Conservation (phyloP, 139 green algal genomes). For the Mesostigma viride region DNA sequence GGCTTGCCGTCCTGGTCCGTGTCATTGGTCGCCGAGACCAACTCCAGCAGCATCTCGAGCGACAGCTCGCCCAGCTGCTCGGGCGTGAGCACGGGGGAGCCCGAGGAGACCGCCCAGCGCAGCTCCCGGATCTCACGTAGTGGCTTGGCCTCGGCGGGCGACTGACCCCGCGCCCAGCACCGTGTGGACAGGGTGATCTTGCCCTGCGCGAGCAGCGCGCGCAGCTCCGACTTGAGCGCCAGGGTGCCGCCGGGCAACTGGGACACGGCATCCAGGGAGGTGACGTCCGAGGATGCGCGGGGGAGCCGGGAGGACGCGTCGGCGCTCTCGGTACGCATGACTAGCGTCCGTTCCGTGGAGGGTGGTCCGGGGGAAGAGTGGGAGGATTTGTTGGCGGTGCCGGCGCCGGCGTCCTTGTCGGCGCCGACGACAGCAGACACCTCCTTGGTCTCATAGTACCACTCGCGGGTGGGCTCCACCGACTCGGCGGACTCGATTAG, state of each 20-base stretch:
- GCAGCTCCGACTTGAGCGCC: too few species aligned
- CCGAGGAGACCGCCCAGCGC: slow-evolving; percentile 48
- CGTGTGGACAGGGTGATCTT: slow-evolving; percentile 35
- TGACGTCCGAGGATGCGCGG: too few species aligned
- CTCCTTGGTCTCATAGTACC: too few species aligned
- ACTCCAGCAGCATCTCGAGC: background rate
- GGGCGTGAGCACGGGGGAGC: slow-evolving; percentile 18
- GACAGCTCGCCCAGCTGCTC: slow-evolving; percentile 15
- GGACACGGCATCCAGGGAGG: too few species aligned
- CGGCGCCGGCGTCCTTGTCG: too few species aligned
- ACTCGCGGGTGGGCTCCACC: slow-evolving; percentile 51
- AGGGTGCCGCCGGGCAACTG: too few species aligned
- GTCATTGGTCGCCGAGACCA: slow-evolving; percentile 51
- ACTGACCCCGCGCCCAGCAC: slow-evolving; percentile 55
- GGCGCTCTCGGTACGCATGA: too few species aligned
- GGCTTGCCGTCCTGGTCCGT: slow-evolving; percentile 36
- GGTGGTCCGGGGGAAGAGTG: too few species aligned
- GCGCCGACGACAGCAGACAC: too few species aligned
- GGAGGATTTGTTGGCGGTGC: too few species aligned
- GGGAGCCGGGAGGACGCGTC: too few species aligned
- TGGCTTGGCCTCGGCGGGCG: slow-evolving; percentile 28
- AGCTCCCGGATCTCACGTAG: slow-evolving; percentile 60
- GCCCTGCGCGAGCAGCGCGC: slow-evolving; percentile 38
- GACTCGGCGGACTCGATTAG: slow-evolving; percentile 45
- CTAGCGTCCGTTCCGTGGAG: too few species aligned